phyloP scores from a whole-genome alignment of 2,329 filamentous ascomycete genomes.

The Trichoderma sp. region DNA sequence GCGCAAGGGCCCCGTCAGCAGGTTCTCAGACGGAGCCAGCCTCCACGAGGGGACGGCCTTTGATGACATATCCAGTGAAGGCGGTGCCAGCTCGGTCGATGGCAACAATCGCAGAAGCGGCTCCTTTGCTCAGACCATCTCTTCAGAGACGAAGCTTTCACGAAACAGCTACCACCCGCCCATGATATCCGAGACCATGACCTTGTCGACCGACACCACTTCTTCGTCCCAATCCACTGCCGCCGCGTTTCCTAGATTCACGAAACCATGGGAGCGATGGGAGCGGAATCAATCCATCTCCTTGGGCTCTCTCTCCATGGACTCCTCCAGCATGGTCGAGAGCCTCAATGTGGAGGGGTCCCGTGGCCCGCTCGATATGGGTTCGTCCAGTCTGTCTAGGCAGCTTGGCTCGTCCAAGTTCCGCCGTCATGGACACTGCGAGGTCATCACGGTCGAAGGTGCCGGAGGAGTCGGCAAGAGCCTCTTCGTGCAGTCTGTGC shows the following conservation, averaged over 20 bases:
- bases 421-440: constrained; percentile 63
- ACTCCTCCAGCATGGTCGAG: constrained; percentile 52
- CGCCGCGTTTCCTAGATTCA: constrained; percentile 41
- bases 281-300: constrained; percentile 57
- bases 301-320: constrained; percentile 51
- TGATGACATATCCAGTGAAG: constrained; percentile 61
- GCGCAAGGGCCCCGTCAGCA: constrained; percentile 47
- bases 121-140: constrained; percentile 50
- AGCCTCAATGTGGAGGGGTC: constrained; percentile 47
- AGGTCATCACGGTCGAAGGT: constrained; percentile 64
- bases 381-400: constrained; percentile 54
- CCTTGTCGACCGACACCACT: constrained; percentile 49
- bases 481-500: constrained; percentile 64
- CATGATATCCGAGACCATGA: constrained; percentile 46
- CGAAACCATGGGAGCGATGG: constrained; percentile 56
- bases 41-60: constrained; percentile 44
- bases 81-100: constrained; percentile 57
- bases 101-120: constrained; percentile 53
- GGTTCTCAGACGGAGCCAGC: constrained; percentile 57
- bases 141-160: constrained; percentile 45
- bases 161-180: constrained; percentile 48
- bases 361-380: constrained; percentile 50
- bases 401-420: constrained; percentile 62
- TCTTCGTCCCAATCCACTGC: constrained; percentile 50
- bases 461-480: constrained; percentile 67